Evolutionary conservation across 208 protist genomes (phyloP), one percentile per base, ranked within the genome.

Genomic region (Zelonia costaricensis): DNA sequence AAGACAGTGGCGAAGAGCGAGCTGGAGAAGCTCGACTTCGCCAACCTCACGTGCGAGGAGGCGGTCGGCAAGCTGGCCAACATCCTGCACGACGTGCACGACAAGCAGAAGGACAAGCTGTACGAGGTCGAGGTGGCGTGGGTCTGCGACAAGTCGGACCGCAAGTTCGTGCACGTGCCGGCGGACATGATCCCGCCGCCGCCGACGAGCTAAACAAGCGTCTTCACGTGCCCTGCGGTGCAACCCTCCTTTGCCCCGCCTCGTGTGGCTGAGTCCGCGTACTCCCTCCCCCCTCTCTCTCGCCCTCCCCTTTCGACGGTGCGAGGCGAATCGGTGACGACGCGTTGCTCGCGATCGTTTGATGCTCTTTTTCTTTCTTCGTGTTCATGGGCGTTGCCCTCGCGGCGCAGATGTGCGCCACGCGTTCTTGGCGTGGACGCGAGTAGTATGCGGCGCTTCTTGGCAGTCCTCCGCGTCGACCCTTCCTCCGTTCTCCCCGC

Each of bases 1-100:
- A 99, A 98, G 78, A 95, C 97, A 42, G 84, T 97, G 9, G 98
- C 98, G n/a, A 99, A 99, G 70, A 98, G 97, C 27, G 98, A 99
- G 80, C 67, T 99, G 13, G 98, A 99, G 88, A 99, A 99, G 76
- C 74, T 99, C 22, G 86, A 99, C 57, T 96, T 99, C 42, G 42
- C 57, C 10, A 91, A 82, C 42, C 69, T 99, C 35, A 99, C 97
- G 1, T 94, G 86, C 53, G 71, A 78, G 5, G 97, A 99, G 75
- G 98, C 97, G 16, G 79, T 99, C 44, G 81, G 83, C 54, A 92
- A 97, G 74, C 73, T 99, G 45, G 91, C 92, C n/a, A 86, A 89
- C 58, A 98, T 99, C 64, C 82, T 96, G 22, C 74, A 94, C 62
- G 73, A 85, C 2, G 86, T 89, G 40, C 88, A 92, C 61, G 81